A percentile compares a stretch with the other conserved stretches of the same genome.
Evolutionary conservation across 768 basidiomycete species (phyloP).

Genomic region (Roridomyces roridus): DNA sequence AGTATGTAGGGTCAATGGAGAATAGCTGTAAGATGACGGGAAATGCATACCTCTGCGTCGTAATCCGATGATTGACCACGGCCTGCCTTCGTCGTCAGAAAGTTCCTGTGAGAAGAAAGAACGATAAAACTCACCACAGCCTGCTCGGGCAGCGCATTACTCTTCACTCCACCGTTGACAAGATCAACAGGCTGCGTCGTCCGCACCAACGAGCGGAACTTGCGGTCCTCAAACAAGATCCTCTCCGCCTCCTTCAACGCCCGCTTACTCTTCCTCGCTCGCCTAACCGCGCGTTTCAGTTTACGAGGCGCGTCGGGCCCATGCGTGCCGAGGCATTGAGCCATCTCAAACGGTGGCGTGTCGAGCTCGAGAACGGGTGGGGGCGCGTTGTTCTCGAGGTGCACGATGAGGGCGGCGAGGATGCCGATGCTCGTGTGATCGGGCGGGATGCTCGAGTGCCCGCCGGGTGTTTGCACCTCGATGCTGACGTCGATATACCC

Average conservation of each 20-base stretch:
- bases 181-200: conserved; percentile 70
- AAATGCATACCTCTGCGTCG: conserved; percentile 40
- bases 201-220: conserved; percentile 38
- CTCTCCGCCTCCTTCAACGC: conserved; percentile 47
- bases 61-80: conserved; percentile 57
- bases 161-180: conserved; percentile 45
- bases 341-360: conserved; percentile 37
- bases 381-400: conserved; percentile 56
- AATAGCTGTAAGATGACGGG: too few relatives aligned
- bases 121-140: conserved; percentile 29
- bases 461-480: conserved; percentile 53
- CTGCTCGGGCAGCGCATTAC: conserved; percentile 63
- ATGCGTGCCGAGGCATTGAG: conserved; percentile 55
- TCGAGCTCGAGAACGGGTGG: conserved; percentile 34
- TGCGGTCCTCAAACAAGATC: conserved; percentile 30
- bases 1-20: too few relatives aligned
- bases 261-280: conserved; percentile 39
- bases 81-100: conserved; percentile 24
- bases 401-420: conserved; percentile 56
- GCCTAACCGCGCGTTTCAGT: conserved; percentile 39
- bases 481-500: conserved; percentile 50
- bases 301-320: conserved; percentile 46
- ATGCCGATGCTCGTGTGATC: conserved; percentile 57
- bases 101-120: too few relatives aligned
- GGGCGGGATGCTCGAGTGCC: conserved; percentile 51